These are phyloP conservation scores for Sistotremastrum niveocremeum DNA, from an alignment of 768 basidiomycete species.

Conservation along the genomic window DNA sequence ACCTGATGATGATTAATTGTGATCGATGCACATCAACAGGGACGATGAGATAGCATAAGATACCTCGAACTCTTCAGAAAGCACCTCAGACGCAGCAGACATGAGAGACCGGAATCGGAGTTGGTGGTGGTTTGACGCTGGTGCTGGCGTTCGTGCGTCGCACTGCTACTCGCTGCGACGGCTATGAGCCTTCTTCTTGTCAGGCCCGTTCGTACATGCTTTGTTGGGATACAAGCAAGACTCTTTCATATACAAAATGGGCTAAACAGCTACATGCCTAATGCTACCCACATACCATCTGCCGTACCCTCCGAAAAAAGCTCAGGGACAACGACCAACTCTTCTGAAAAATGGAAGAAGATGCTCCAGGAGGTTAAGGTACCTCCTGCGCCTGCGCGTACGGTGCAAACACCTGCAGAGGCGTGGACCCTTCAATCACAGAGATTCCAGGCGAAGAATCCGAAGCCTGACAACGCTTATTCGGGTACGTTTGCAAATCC, in stretches of 20 bases:
- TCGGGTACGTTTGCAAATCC: constrained; percentile 28
- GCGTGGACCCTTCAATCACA: background rate
- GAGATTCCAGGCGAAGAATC: constrained; percentile 9
- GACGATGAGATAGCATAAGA: constrained; percentile 6
- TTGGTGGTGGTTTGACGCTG: background rate
- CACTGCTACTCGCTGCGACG: background rate
- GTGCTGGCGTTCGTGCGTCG: background rate
- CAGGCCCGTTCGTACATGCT: too few species aligned
- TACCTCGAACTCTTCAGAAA: constrained; percentile 90
- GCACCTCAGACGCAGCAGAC: constrained; percentile 39
- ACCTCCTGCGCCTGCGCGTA: too few species aligned
- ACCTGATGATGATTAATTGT: constrained; percentile 37
- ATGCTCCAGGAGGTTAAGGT: background rate
- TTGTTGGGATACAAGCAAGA: too few species aligned
- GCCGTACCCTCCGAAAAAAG: background rate
- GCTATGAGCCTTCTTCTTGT: background rate
- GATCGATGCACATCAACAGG: constrained; percentile 1
- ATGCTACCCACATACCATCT: background rate
- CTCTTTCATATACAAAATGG: too few species aligned
- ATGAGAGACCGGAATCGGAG: constrained; percentile 22
- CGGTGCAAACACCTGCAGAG: too few species aligned
- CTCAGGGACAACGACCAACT: constrained; percentile 8
- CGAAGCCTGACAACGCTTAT: constrained; percentile 37
- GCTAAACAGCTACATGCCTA: too few species aligned
- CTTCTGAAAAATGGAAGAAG: constrained; percentile 29